Conservation (phyloP, 2,329 filamentous ascomycete genomes). For the Aspergillus japonicus region DNA sequence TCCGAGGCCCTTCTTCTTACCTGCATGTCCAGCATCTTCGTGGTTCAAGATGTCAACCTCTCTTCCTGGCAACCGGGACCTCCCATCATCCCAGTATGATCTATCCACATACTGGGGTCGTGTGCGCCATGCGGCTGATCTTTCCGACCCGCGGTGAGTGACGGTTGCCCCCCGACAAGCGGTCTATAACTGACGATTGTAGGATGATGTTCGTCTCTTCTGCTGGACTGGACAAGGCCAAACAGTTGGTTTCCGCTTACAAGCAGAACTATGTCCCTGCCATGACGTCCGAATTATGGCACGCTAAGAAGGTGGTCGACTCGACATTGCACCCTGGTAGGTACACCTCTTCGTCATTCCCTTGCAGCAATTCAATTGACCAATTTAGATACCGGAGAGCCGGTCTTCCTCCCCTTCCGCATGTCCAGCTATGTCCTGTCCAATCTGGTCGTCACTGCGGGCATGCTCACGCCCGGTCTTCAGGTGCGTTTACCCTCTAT, state of each 20-base stretch:
- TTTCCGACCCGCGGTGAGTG: slow-evolving; percentile 92
- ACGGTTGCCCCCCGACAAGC: neutral
- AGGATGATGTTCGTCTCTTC: slow-evolving; percentile 84
- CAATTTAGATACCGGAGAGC: slow-evolving; percentile 78
- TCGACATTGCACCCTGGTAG: slow-evolving; percentile 93
- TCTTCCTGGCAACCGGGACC: slow-evolving; percentile 68
- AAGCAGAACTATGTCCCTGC: slow-evolving; percentile 74
- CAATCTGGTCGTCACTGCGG: slow-evolving; percentile 90
- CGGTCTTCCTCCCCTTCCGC: slow-evolving; percentile 90
- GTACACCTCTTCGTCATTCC: neutral
- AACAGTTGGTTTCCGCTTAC: slow-evolving; percentile 76
- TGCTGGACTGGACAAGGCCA: slow-evolving; percentile 79
- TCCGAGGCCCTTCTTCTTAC: slow-evolving; percentile 6
- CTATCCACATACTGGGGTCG: slow-evolving; percentile 92
- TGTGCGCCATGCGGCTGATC: slow-evolving; percentile 81
- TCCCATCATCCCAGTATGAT: slow-evolving; percentile 90
- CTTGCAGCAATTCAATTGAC: neutral
- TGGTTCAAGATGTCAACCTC: slow-evolving; percentile 57
- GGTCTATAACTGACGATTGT: slow-evolving; percentile 11
- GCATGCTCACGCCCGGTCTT: slow-evolving; percentile 92
- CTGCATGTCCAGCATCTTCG: neutral
- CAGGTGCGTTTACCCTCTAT: slow-evolving; percentile 51
- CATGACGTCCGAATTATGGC: slow-evolving; percentile 91
- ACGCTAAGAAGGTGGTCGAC: slow-evolving; percentile 95
- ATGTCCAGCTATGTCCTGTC: slow-evolving; percentile 96